Conservation (phyloP, 2,329 filamentous ascomycete species). For the Didymella exigua region DNA sequence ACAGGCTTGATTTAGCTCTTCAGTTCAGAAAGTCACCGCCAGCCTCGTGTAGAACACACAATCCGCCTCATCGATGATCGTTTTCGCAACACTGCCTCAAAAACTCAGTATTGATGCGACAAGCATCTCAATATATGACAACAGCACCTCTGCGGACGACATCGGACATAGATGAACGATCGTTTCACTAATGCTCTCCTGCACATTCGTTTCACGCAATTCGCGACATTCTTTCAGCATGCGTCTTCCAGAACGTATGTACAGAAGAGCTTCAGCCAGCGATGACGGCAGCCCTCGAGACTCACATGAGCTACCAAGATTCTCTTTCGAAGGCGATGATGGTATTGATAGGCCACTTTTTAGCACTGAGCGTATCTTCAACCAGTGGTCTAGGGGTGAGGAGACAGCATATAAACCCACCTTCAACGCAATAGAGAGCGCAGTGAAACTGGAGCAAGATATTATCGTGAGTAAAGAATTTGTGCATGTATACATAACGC, state of each 20-base stretch:
- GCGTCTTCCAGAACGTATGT: conserved; percentile 21
- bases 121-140: background rate
- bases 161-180: background rate
- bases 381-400: conserved; percentile 20
- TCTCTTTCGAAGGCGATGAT: conserved; percentile 27
- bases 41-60: background rate
- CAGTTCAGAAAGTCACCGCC: background rate
- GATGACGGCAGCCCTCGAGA: conserved; percentile 11
- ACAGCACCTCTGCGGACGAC: background rate
- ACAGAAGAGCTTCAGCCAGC: conserved; percentile 2
- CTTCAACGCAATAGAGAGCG: conserved; percentile 9
- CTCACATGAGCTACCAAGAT: conserved; percentile 22
- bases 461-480: conserved; percentile 22
- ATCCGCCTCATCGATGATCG: conserved; percentile 16
- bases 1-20: conserved; percentile 7
- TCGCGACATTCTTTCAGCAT: conserved; percentile 15
- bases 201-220: conserved; percentile 8
- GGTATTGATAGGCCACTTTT: conserved; percentile 22
- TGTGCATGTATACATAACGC: background rate
- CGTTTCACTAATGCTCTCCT: background rate
- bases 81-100: conserved; percentile 23
- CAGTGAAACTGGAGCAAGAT: conserved; percentile 16
- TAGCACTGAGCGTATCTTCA: conserved; percentile 29
- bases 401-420: conserved; percentile 19
- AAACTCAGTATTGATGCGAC: background rate